Evolutionary conservation across 179 eudicot genomes (phyloP), one percentile per base, ranked within the genome.

Genomic region (Silene coronaria): DNA sequence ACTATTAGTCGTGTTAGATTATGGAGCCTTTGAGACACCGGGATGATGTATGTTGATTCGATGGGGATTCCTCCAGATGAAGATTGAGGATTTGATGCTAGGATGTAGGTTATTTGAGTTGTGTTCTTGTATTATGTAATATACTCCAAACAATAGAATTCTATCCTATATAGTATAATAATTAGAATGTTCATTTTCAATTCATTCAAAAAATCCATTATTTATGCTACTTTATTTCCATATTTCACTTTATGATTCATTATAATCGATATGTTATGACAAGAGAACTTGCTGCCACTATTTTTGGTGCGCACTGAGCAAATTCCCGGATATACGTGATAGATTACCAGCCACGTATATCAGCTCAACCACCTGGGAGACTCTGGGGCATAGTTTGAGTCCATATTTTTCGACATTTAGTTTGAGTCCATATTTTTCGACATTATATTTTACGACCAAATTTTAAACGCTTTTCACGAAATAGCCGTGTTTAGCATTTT

Each of bases 31-130:
- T 64, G 36, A 64, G 69, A 30, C 3, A 17, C 26, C 13, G 9
- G 74, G 69, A 70, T 74, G 45, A 30, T 68, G 82, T 79, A 69
- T 59, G 82, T 60, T 60, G 77, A 22, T 74, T 73, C 67, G 77
- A 73, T 42, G 74, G 11, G 22, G 69, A 26, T 67, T 58, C 48
- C 38, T 74, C 34, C 62, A 60, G 19, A 73, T 66, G 38, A 22
- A 66, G 57, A 61, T 63, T 75, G 63, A 28, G 65, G 14, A 67
- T 9, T 0, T 14, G n/a, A 2, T 14, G 24, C 21, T 76, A 70
- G 74, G 36, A n/a, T 17, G 3, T 42, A 77, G 59, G 60, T 46
- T 46, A 27, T 30, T 60, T 28, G 34, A 70, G 36, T 61, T 77
- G 70, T 14, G 53, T 26, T 26, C 36, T 13, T 58, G 32, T 36